These are phyloP conservation scores for Aspergillus melleus DNA, from an alignment of 2,329 filamentous ascomycete species.

Conservation along the genomic window DNA sequence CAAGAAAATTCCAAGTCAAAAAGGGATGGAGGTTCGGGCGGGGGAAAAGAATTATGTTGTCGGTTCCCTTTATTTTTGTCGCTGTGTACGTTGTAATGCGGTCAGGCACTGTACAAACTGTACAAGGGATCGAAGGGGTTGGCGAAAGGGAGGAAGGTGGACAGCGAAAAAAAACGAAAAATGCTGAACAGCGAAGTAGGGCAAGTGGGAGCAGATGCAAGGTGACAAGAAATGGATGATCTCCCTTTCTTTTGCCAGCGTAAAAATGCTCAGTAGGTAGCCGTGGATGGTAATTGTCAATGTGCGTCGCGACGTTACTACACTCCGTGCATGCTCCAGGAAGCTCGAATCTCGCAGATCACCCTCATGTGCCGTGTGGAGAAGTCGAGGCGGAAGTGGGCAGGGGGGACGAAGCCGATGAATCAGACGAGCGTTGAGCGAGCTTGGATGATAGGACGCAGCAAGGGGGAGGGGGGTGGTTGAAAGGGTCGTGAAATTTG, in stretches of 20 bases:
- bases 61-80: conserved; percentile 11
- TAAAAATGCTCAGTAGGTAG: conserved; percentile 23
- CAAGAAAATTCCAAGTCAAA: conserved; percentile 4
- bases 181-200: conserved; percentile 24
- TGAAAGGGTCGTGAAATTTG: conserved; percentile 24
- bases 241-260: conserved; percentile 38
- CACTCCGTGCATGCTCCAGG: conserved; percentile 45
- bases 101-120: conserved; percentile 32
- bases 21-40: conserved; percentile 15
- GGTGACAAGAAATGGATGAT: conserved; percentile 34
- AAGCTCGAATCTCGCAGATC: conserved; percentile 39
- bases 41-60: conserved; percentile 14
- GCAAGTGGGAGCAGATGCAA: conserved; percentile 29
- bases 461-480: conserved; percentile 33
- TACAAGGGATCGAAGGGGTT: conserved; percentile 29
- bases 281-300: conserved; percentile 27
- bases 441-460: conserved; percentile 32
- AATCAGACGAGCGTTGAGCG: conserved; percentile 28
- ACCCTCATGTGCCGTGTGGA: conserved; percentile 37
- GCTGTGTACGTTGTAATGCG: conserved; percentile 22
- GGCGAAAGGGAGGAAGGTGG: conserved; percentile 25
- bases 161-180: conserved; percentile 24
- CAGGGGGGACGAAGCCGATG: conserved; percentile 21
- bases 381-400: conserved; percentile 26
- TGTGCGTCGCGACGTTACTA: conserved; percentile 36